Evolutionary conservation across 2,329 filamentous ascomycete genomes (phyloP), one percentile per base, ranked within the genome.

Genomic region (Fusarium papillatum): DNA sequence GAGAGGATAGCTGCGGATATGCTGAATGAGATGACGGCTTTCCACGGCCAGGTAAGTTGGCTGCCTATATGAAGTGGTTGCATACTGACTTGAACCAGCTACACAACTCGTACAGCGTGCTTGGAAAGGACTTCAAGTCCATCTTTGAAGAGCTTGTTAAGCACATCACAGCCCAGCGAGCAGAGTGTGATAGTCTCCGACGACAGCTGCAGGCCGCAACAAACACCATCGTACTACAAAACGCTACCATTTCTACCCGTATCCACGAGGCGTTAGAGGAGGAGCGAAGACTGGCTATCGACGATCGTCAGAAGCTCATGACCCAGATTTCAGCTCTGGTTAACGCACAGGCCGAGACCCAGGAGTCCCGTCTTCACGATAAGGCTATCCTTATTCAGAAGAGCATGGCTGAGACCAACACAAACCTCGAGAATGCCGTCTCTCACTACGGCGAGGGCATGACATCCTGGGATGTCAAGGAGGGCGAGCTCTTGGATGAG

Each of bases 1-100:
- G 95, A 96, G 84, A 93, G 94, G 67, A 98, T 98, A 73, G 95
- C 95, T 1, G 94, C 93, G 16, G 96, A 97, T 78, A 96, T 98
- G 60, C 91, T 98, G 70, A 93, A 90, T 70, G 96, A 98, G 83
- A 90, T 99, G 71, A 90, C 92, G 38, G 89, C 90, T n/a, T 97
- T 98, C 80, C 95, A 98, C 82, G 90, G 88, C 62, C 92, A 86
- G 72, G 84, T 85, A 92, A 82, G 88, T 50, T 14, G 38, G 29
- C 41, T 16, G 2, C 26, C 13, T 29, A 13, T 19, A 19, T 17
- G 7, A 26, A 24, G 13, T n/a, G 16, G 38, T 9, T 29, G 46
- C 31, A 63, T 14, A 69, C 73, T 81, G 22, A 81, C 64, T 36
- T 8, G 19, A 16, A 22, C 4, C 76, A 96, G 87, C 90, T 98